These are phyloP conservation scores for Pyrus hybrid DNA, from an alignment of 331 rosid species.

Conservation along the genomic window DNA sequence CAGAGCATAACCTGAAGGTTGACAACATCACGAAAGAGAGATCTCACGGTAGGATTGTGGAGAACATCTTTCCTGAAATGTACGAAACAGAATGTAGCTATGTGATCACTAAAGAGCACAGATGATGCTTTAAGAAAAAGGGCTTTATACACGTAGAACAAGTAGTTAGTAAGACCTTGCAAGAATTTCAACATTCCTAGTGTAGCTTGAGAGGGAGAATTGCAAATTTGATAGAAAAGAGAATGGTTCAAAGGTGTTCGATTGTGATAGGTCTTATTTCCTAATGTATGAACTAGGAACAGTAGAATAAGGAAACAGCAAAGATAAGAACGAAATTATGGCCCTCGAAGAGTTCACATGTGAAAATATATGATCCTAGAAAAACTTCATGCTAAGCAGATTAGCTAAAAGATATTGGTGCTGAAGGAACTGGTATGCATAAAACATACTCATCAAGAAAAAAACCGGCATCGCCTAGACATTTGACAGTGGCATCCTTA, in stretches of 20 bases:
- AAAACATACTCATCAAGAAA: conserved; percentile 92
- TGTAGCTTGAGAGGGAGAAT: background rate
- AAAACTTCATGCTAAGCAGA: background rate
- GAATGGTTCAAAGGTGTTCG: background rate
- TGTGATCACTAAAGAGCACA: background rate
- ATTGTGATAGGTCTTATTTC: background rate
- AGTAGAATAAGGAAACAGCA: background rate
- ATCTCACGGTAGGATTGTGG: conserved; percentile 57
- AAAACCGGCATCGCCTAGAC: conserved; percentile 94
- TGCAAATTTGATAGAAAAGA: background rate
- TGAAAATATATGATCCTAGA: background rate
- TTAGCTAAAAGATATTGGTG: conserved; percentile 1
- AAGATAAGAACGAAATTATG: background rate
- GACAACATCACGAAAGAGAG: conserved; percentile 65
- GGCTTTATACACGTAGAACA: background rate
- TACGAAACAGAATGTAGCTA: background rate
- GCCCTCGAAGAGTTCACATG: background rate
- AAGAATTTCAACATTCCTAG: background rate
- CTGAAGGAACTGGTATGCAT: conserved; percentile 7
- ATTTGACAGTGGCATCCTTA: conserved; percentile 55
- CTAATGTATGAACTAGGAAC: background rate
- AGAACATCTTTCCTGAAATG: conserved; percentile 71
- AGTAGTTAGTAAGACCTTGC: background rate
- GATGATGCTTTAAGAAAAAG: background rate
- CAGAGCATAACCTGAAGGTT: conserved; percentile 65